Base-by-base conservation (phyloP, 805 yeast species). In the Ogataea pilisensis region DNA sequence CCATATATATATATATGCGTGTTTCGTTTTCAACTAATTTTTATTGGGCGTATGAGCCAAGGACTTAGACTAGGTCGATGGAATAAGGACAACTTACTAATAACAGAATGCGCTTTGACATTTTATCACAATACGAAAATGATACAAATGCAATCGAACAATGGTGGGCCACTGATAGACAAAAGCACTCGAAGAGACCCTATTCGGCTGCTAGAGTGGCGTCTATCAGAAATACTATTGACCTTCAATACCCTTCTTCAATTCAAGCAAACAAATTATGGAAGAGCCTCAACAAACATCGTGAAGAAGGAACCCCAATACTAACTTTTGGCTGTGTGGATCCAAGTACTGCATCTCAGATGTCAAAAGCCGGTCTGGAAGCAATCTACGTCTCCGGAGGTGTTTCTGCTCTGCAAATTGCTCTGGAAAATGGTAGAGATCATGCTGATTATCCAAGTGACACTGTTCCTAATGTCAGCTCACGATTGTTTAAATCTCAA, bases 401-500 rank as follows among this genome's bases (percentile, higher is more conserved):
- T 79, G 85, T 80, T 2, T 66, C 77, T 18, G 70, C 75, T 1
- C 53, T 78, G 45, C 78, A 81, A 8, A 69, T 81, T 3, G 79
- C 83, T 3, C 73, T 78, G 51, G 85, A 80, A 48, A 81, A 77
- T 3, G 71, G 78, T 2, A 82, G 84, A 1, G 85, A 80, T 53
- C 76, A 77, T 55, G 85, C 84, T 17, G 85, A 80, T 54, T 80
- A 80, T 52, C 85, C 85, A 0, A 78, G 79, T 50, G 79, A 79
- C 49, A 80, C 85, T 0, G 82, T 80, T 2, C 85, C 85, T n/a
- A 76, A 76, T 50, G 80, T 78, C 51, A 83, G 77, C 5, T 79
- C 76, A 41, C 65, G 82, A 40, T 52, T 78, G 26, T 78, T 77
- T 58, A 70, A 73, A 48, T 79, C 82, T 1, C 83, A 78, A 58